These are phyloP conservation scores for Balansia obtecta DNA, from an alignment of 2,329 filamentous ascomycete species.

Conservation along the genomic window DNA sequence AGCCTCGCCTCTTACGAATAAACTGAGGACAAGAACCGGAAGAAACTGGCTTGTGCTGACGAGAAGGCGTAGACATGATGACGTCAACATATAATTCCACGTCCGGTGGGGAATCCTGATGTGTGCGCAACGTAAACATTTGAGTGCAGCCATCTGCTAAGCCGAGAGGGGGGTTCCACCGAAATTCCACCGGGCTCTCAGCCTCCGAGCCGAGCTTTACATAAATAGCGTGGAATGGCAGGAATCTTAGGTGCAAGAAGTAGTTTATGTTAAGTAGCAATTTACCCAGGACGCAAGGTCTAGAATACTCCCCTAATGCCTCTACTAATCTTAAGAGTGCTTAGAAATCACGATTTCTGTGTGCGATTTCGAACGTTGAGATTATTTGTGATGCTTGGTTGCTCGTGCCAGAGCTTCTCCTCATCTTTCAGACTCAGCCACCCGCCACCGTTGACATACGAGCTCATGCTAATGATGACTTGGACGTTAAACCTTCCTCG, in stretches of 20 bases:
- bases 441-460: slow-evolving; percentile 34
- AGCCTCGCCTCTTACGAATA: neutral
- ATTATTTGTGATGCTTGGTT: slow-evolving; percentile 45
- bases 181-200: too few species aligned
- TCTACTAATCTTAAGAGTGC: slow-evolving; percentile 41
- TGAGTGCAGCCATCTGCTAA: neutral
- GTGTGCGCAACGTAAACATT: neutral
- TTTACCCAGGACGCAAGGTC: slow-evolving; percentile 34
- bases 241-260: too few species aligned
- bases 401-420: slow-evolving; percentile 53
- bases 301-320: slow-evolving; percentile 40
- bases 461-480: slow-evolving; percentile 44
- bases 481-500: slow-evolving; percentile 43
- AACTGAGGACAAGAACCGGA: too few species aligned
- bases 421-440: slow-evolving; percentile 49
- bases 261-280: slow-evolving; percentile 25
- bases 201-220: too few species aligned
- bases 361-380: slow-evolving; percentile 54
- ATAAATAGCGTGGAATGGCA: too few species aligned
- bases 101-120: neutral
- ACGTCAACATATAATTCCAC: neutral
- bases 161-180: too few species aligned
- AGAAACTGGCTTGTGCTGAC: too few species aligned
- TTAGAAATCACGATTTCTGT: slow-evolving; percentile 55
- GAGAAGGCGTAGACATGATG: neutral